A percentile compares a stretch with the other conserved stretches of the same genome.
Evolutionary conservation across 176 grass and related monocot genomes (phyloP).

Genomic region (maize (Zea mays)): Zm-B73-REFERENCE-NAM-5.0 NC_050100.1:61318001-61318500

Average conservation of each 20-base stretch:
- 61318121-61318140: background rate
- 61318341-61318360: slow-evolving; percentile 59
- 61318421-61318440: background rate
- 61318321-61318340: slow-evolving; percentile 56
- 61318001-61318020: slow-evolving; percentile 4
- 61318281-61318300: slow-evolving; percentile 60
- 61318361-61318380: slow-evolving; percentile 43
- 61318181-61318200: background rate
- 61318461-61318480: slow-evolving; percentile 40
- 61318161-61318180: background rate
- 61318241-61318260: too few relatives aligned
- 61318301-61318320: slow-evolving; percentile 44
- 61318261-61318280: background rate
- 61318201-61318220: background rate
- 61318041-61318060: background rate
- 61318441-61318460: background rate
- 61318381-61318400: background rate
- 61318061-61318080: slow-evolving; percentile 41
- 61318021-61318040: background rate
- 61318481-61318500: slow-evolving; percentile 31
- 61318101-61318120: slow-evolving; percentile 40
- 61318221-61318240: too few relatives aligned
- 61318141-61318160: background rate
- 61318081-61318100: slow-evolving; percentile 25
- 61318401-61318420: background rate